These are phyloP conservation scores for Nannochloropsis oceanica DNA, from an alignment of 108 stramenopile genomes.

Conservation along the genomic window DNA sequence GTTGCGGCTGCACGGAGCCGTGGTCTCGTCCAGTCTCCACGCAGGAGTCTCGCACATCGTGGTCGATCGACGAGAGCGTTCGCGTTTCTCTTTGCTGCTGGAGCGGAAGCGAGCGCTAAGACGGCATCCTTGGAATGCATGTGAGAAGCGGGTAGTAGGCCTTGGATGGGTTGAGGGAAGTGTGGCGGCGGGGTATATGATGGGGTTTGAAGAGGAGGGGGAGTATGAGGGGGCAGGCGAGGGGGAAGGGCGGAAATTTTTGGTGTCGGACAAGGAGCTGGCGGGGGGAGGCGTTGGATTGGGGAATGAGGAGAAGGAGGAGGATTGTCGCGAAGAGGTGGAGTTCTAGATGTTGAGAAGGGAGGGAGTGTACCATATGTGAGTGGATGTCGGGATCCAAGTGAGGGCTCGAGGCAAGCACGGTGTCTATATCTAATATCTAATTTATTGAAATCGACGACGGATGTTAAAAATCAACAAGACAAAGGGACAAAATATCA, in stretches of 20 bases:
- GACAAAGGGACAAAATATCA: too few species aligned
- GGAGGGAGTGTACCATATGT: too few species aligned
- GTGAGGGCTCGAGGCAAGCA: too few species aligned
- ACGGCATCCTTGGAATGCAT: not conserved
- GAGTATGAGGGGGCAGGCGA: not conserved
- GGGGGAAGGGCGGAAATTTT: not conserved
- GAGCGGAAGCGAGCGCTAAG: not conserved
- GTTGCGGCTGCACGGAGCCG: not conserved
- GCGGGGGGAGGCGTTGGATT: not conserved
- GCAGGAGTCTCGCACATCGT: not conserved
- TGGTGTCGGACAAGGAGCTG: not conserved
- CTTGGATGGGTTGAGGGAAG: not conserved
- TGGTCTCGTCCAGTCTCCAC: not conserved
- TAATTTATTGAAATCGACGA: too few species aligned
- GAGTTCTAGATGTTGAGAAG: too few species aligned
- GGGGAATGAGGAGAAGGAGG: not conserved
- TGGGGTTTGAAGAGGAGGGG: not conserved
- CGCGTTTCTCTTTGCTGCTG: not conserved
- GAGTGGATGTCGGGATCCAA: too few species aligned
- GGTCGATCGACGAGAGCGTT: not conserved
- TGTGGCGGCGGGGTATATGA: not conserved
- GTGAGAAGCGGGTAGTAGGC: not conserved
- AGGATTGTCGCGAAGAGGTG: too few species aligned
- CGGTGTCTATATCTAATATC: too few species aligned
- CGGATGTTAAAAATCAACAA: too few species aligned